phyloP scores from a whole-genome alignment of 2,329 filamentous ascomycete genomes.

The Trichothecium roseum region DNA sequence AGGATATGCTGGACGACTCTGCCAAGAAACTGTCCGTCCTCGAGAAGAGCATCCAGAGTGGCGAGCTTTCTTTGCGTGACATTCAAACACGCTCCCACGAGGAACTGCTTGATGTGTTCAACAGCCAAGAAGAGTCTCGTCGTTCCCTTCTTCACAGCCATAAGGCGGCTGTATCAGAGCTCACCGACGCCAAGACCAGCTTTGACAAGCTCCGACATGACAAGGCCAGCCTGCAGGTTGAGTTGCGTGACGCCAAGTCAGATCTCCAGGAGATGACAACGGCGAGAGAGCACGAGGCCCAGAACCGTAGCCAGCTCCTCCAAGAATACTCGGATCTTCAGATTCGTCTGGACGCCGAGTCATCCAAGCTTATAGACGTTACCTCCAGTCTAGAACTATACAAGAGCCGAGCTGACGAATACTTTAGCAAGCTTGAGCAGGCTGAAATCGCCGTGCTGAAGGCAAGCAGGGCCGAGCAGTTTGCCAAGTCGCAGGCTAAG shows the following conservation, averaged over 20 bases:
- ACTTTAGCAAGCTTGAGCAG: slow-evolving; percentile 94
- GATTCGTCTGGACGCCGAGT: slow-evolving; percentile 82
- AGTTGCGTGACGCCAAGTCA: slow-evolving; percentile 72
- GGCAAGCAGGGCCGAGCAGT: slow-evolving; percentile 82
- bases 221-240: slow-evolving; percentile 70
- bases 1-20: slow-evolving; percentile 92
- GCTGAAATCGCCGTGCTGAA: slow-evolving; percentile 94
- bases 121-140: slow-evolving; percentile 83
- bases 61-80: slow-evolving; percentile 80
- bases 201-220: slow-evolving; percentile 81
- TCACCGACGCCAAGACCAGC: slow-evolving; percentile 76
- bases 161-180: slow-evolving; percentile 74
- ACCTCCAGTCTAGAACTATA: slow-evolving; percentile 77
- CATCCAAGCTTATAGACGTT: slow-evolving; percentile 75
- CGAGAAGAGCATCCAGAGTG: slow-evolving; percentile 77
- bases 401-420: slow-evolving; percentile 87
- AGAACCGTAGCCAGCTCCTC: slow-evolving; percentile 79
- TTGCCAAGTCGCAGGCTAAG: slow-evolving; percentile 78
- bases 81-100: slow-evolving; percentile 90
- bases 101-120: slow-evolving; percentile 85
- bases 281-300: slow-evolving; percentile 75
- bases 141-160: slow-evolving; percentile 73
- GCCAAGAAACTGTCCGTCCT: slow-evolving; percentile 82
- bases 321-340: slow-evolving; percentile 91
- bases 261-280: slow-evolving; percentile 73